Evolutionary conservation across 768 basidiomycete genomes (phyloP).

Genomic region (Termitomyces sp.): DNA sequence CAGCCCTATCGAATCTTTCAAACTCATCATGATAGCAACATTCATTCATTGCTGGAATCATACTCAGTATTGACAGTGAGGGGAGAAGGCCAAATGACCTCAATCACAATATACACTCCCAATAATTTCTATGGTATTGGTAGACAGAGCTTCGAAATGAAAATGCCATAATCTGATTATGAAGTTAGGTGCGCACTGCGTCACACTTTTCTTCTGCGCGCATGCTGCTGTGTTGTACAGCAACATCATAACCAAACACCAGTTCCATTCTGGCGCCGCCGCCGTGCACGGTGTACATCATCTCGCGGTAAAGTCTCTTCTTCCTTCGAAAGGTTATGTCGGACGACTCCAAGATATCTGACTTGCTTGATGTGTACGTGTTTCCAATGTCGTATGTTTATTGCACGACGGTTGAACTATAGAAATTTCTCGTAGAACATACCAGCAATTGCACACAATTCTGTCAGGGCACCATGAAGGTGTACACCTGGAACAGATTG

Average conservation of each 20-base stretch:
- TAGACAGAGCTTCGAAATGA: not conserved
- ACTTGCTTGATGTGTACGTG: constrained; percentile 66
- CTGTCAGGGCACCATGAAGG: constrained; percentile 58
- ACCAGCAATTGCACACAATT: constrained; percentile 54
- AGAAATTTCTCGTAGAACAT: constrained; percentile 40
- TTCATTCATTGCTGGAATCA: not conserved
- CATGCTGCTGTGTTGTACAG: too few relatives aligned
- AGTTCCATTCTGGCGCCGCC: not conserved
- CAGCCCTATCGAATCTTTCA: not conserved
- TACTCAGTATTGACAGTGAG: not conserved
- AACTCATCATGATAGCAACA: not conserved
- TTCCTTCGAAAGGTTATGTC: constrained; percentile 27
- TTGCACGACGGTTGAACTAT: not conserved
- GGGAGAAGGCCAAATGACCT: not conserved
- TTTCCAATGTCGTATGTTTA: not conserved
- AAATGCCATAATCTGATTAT: not conserved
- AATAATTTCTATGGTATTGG: not conserved
- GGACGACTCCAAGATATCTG: constrained; percentile 54
- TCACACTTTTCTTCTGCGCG: too few relatives aligned
- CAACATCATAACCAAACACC: not conserved
- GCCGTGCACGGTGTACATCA: not conserved
- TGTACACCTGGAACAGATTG: constrained; percentile 50
- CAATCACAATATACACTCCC: not conserved
- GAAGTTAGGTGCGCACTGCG: too few relatives aligned
- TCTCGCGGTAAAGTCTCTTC: not conserved